Base-by-base conservation (phyloP, 1,284 basidiomycete species). In the Xerocomus minutiporus region DNA sequence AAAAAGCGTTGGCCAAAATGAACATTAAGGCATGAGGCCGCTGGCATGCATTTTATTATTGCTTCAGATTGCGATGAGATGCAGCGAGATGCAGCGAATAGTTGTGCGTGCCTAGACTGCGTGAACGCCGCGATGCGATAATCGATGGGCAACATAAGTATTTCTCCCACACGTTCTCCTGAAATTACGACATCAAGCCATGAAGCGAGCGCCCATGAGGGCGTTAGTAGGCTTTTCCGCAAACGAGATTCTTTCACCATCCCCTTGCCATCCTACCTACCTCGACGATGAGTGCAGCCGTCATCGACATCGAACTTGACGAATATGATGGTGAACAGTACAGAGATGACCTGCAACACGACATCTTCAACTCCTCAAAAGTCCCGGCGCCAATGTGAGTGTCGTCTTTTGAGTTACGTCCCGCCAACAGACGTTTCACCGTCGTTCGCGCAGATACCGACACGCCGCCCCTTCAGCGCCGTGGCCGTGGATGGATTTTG, bases 1-100 rank as follows among this genome's bases (percentile, higher is more conserved):
- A 91, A 69, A 73, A 79, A 55, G 91, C 88, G 8, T 72, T 93
- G 52, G 89, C 92, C 68, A 91, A 88, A 76, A 84, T 93, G 87
- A 86, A 83, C 54, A 82, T 80, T 63, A 76, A 80, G 57, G 73
- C 43, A 70, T 87, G 54, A 63, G 50, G 59, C 28, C 13, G 43
- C 31, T 45, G 31, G 29, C 43, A 32, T 34, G 44, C 31, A 17
- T 17, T 32, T 13, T 12, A 32, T 26, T 26, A 25, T 23, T 11
- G 25, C 25, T 13, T 32, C 43, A 31, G 43, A 44, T 29, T 23
- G 28, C 43, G 29, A 28, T 23, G 43, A 20, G 43, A 32, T 43
- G 31, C 28, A 20, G 28, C 28, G n/a, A 15, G 41, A 42, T 29
- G 41, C 23, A 40, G 39, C 39, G 23, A 40, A 17, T 42, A 8